Evolutionary conservation across 179 eudicot genomes (phyloP).

Genomic region (Nepenthes alata): DNA sequence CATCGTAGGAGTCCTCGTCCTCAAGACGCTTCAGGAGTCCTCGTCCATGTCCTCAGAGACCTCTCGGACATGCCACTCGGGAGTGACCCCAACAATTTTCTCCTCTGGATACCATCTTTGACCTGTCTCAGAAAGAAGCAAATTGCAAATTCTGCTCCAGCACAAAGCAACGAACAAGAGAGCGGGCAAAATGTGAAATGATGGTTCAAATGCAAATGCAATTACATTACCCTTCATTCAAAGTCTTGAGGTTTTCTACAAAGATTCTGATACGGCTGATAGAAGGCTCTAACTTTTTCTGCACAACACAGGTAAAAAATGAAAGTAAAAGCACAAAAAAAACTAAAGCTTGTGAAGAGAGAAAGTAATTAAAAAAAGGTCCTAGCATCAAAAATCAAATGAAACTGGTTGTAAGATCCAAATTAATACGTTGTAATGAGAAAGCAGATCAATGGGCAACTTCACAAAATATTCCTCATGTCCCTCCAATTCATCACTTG

Average conservation of each 20-base stretch:
- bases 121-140: conserved; percentile 16
- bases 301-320: conserved; percentile 12
- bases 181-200: background rate
- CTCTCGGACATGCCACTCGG: no score
- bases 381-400: background rate
- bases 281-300: conserved; percentile 83
- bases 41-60: no score
- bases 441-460: conserved; percentile 64
- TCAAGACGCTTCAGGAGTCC: no score
- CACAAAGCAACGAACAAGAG: background rate
- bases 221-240: conserved; percentile 54
- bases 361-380: background rate
- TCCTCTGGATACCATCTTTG: conserved; percentile 22
- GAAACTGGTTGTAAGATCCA: background rate
- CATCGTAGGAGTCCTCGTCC: no score
- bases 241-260: conserved; percentile 70
- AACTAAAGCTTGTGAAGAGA: background rate
- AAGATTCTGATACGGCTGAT: conserved; percentile 60
- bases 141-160: conserved; percentile 5
- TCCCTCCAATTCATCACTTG: conserved; percentile 73
- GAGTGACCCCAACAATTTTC: no score
- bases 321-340: background rate
- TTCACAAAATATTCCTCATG: conserved; percentile 68
- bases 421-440: conserved; percentile 56
- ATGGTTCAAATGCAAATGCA: background rate